phyloP scores from a whole-genome alignment of 2,329 filamentous ascomycete genomes.

The Nothophaeocryptopus gaeumannii region DNA sequence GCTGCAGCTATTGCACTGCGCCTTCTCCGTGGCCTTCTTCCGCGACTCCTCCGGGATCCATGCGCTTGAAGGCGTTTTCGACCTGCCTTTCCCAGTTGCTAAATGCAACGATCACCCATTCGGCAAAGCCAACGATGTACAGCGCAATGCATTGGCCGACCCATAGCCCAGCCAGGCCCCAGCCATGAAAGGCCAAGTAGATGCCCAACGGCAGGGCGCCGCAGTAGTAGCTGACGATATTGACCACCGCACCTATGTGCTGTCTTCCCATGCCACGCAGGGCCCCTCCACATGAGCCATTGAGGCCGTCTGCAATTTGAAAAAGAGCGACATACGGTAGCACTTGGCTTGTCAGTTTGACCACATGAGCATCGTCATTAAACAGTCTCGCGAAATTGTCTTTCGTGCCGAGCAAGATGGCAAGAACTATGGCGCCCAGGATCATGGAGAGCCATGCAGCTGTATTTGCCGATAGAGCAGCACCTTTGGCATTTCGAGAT shows the following conservation, averaged over 20 bases:
- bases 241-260: conserved; percentile 79
- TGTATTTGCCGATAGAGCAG: conserved; percentile 69
- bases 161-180: conserved; percentile 79
- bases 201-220: conserved; percentile 79
- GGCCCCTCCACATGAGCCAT: conserved; percentile 78
- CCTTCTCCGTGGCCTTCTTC: conserved; percentile 32
- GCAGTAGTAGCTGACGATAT: conserved; percentile 79
- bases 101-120: conserved; percentile 76
- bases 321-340: conserved; percentile 86
- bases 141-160: conserved; percentile 63
- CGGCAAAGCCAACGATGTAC: conserved; percentile 72
- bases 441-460: conserved; percentile 71
- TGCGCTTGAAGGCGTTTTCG: conserved; percentile 64
- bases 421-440: conserved; percentile 65
- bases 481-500: conserved; percentile 61
- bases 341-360: conserved; percentile 69
- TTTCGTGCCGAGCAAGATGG: conserved; percentile 66
- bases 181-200: conserved; percentile 80
- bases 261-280: conserved; percentile 82
- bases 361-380: conserved; percentile 71
- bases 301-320: conserved; percentile 84
- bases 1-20: conserved; percentile 2
- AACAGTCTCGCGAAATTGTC: conserved; percentile 75
- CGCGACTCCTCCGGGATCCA: conserved; percentile 55
- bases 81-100: conserved; percentile 77